Base-by-base conservation (phyloP, 2,329 filamentous ascomycete genomes). In the Claviceps humidiphila region DNA sequence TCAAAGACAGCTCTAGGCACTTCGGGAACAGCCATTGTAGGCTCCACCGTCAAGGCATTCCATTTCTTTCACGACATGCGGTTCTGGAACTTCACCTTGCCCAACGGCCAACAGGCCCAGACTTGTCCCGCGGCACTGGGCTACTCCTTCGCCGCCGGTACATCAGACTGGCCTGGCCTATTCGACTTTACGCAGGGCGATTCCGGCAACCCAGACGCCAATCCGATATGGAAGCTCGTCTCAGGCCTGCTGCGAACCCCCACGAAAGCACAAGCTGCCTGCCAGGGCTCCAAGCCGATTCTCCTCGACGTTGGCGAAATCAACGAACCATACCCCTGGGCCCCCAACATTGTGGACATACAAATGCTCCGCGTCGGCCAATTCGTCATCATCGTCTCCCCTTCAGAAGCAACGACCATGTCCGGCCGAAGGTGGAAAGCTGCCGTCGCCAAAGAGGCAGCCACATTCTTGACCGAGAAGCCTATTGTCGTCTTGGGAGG, bases 151-250 rank as follows among this genome's bases (percentile, higher is more conserved):
- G 91, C 91, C 0, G 91, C 87, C 1, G 91, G 91, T 11, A 97
- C 91, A 0, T 87, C 88, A 0, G 91, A 97, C 64, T 89, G 91
- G 5, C 90, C 91, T 0, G 91, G 91, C 0, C 82, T 82, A 0
- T 95, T 95, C 61, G 91, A 97, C 67, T 96, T 97, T 64, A 93
- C 87, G 1, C 91, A 97, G 63, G 90, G 89, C 58, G 79, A 87
- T 57, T 80, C 81, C 0, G 83, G 82, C 37, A 74, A 79, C n/a
- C 84, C 88, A 42, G 78, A 77, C 22, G 64, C 65, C 46, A 87
- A 84, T 58, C 89, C 89, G 0, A 69, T 96, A 4, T 96, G 91
- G 91, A 73, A 74, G 24, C 71, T 87, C 7, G 88, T 94, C 2
- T 82, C 87, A 2, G 78, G 78, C 7, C 70, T 89, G 14, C 71